phyloP scores from a whole-genome alignment of 1,284 basidiomycete genomes.

The Fomitopsis palustris region DNA sequence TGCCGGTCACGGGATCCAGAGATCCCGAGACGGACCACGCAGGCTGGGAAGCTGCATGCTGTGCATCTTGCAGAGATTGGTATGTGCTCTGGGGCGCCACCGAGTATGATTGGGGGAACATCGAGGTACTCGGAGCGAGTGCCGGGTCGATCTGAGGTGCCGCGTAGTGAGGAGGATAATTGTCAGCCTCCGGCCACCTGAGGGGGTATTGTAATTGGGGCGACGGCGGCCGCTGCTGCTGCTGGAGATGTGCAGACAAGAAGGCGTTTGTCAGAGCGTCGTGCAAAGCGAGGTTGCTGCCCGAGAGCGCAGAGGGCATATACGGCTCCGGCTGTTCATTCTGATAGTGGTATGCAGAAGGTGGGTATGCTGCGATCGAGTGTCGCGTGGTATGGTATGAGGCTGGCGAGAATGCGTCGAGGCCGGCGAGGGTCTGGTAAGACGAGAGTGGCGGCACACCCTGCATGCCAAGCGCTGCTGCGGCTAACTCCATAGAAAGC shows the following conservation, averaged over 20 bases:
- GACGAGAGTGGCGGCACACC: background rate
- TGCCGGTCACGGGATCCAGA: constrained; percentile 53
- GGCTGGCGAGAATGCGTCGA: background rate
- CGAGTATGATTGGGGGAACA: background rate
- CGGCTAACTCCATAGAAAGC: constrained; percentile 5
- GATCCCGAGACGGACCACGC: constrained; percentile 48
- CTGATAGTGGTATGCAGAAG: background rate
- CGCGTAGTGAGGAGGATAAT: background rate
- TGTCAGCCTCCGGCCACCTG: constrained; percentile 4
- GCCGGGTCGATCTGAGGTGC: background rate
- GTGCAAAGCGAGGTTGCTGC: constrained; percentile 3
- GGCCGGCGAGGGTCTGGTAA: background rate
- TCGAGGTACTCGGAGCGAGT: background rate
- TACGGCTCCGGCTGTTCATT: background rate
- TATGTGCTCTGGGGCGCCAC: background rate
- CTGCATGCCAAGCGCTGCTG: constrained; percentile 1
- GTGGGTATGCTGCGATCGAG: background rate
- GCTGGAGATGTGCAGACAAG: background rate
- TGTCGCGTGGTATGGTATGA: background rate
- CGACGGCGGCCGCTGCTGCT: background rate
- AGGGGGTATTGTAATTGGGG: background rate
- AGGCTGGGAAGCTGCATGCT: constrained; percentile 8
- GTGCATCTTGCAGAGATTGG: constrained; percentile 5
- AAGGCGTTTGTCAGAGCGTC: constrained; percentile 4
- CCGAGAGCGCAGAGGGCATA: background rate